These are phyloP conservation scores for Collybia nuda DNA, from an alignment of 768 basidiomycete genomes.

Conservation along the genomic window DNA sequence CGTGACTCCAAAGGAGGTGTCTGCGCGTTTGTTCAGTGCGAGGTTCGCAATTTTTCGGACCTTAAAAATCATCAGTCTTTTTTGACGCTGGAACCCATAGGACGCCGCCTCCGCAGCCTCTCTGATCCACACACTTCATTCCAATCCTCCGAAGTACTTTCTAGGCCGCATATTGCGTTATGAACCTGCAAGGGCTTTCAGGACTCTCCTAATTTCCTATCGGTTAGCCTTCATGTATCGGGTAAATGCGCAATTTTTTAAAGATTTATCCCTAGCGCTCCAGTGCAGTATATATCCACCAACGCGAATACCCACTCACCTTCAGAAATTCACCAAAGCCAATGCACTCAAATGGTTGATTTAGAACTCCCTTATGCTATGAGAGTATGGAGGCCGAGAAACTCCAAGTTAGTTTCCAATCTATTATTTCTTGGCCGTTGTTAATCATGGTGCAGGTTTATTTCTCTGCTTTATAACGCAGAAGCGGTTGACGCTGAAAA, in stretches of 20 bases:
- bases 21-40: slow-evolving; percentile 86
- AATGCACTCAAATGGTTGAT: slow-evolving; percentile 30
- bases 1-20: slow-evolving; percentile 76
- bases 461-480: slow-evolving; percentile 51
- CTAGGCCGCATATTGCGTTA: slow-evolving; percentile 74
- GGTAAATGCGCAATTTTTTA: neutral
- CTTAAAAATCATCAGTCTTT: slow-evolving; percentile 6
- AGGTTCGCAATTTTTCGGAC: slow-evolving; percentile 41
- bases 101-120: slow-evolving; percentile 54
- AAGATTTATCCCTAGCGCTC: slow-evolving; percentile 27
- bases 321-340: slow-evolving; percentile 3
- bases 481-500: slow-evolving; percentile 48
- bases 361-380: slow-evolving; percentile 59
- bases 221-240: slow-evolving; percentile 39
- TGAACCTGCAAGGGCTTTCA: slow-evolving; percentile 75
- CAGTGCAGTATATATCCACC: slow-evolving; percentile 32
- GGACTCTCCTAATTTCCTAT: slow-evolving; percentile 75
- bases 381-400: slow-evolving; percentile 53
- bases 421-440: neutral
- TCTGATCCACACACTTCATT: slow-evolving; percentile 61
- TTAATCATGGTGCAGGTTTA: slow-evolving; percentile 22
- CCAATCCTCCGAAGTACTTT: slow-evolving; percentile 58
- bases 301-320: neutral
- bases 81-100: slow-evolving; percentile 32
- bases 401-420: slow-evolving; percentile 44